Evolutionary conservation across 306 rosid species (phyloP), one percentile per base, ranked within the genome.

Genomic region (Trifolium repens): DNA sequence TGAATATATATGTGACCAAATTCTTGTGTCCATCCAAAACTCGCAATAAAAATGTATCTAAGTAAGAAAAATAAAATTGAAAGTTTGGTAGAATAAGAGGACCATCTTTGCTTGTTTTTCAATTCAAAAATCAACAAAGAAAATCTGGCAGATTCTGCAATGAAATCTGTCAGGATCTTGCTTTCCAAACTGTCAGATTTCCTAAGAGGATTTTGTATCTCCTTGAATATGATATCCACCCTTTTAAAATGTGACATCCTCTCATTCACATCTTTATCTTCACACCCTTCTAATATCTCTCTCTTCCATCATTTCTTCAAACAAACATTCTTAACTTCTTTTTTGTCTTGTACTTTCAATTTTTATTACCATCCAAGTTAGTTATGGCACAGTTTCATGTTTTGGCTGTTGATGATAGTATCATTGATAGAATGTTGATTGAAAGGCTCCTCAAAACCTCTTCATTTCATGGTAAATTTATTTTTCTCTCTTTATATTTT

Each of bases 131-230:
- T 86, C 85, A 89, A 87, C 78, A 72, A 53, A 73, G 78, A 82
- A 88, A 88, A 88, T 92, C 89, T 62, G 50, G 16, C 30, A 90
- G 96, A 92, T 87, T 85, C 81, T 87, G 79, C 34, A 49, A 87
- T 71, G 88, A 85, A 87, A 92, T 90, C 93, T 84, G 85, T 88
- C 43, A 76, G 84, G 89, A 87, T 92, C 87, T 88, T 65, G 44
- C 89, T 88, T 92, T 92, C 91, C 92, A 86, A 87, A 81, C 92
- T 87, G 92, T 92, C 97, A 82, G 75, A 85, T 87, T 88, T 87
- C 26, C 72, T 37, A 46, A 4, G 67, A 80, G 82, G 89, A 85
- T 89, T 87, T 74, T 85, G 46, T 71, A 77, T 77, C 79, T 72
- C 74, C 66, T 37, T 81, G 83, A 81, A 75, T 69, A 74, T 60